Conservation (phyloP, 305 asterid species). For the Rubia peregrina region DNA sequence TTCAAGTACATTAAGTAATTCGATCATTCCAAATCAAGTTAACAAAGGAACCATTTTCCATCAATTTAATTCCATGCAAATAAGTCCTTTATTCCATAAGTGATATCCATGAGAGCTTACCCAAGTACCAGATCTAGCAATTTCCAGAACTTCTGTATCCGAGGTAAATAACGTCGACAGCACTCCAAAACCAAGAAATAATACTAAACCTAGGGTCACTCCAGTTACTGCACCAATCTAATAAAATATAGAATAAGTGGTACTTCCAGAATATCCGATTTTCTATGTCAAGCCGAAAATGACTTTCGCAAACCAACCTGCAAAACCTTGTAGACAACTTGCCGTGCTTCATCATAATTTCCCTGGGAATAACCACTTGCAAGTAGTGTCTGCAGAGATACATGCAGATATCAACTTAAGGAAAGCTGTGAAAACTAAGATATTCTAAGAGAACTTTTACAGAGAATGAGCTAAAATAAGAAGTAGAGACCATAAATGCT, state of each 20-base stretch:
- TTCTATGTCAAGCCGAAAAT: conserved; percentile 9
- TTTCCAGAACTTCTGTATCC: conserved; percentile 61
- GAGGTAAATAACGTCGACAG: conserved; percentile 67
- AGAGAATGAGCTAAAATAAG: background rate
- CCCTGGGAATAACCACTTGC: conserved; percentile 84
- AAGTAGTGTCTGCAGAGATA: conserved; percentile 59
- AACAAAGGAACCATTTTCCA: background rate
- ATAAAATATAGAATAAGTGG: conserved; percentile 4
- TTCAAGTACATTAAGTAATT: background rate
- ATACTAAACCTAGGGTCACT: conserved; percentile 46
- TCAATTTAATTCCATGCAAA: background rate
- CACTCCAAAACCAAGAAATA: conserved; percentile 59
- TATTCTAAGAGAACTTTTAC: background rate
- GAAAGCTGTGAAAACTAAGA: background rate
- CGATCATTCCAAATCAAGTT: background rate
- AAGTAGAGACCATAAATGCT: background rate
- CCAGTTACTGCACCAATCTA: conserved; percentile 73
- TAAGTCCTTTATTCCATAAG: background rate
- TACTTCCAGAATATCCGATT: conserved; percentile 2
- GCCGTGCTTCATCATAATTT: conserved; percentile 58
- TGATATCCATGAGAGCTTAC: conserved; percentile 33
- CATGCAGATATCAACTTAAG: conserved; percentile 14
- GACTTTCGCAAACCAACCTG: conserved; percentile 61
- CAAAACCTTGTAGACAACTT: conserved; percentile 67
- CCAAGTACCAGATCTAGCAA: conserved; percentile 77